Base-by-base conservation (phyloP, 164 flowering plant genomes). In the Saururus chinensis region DNA sequence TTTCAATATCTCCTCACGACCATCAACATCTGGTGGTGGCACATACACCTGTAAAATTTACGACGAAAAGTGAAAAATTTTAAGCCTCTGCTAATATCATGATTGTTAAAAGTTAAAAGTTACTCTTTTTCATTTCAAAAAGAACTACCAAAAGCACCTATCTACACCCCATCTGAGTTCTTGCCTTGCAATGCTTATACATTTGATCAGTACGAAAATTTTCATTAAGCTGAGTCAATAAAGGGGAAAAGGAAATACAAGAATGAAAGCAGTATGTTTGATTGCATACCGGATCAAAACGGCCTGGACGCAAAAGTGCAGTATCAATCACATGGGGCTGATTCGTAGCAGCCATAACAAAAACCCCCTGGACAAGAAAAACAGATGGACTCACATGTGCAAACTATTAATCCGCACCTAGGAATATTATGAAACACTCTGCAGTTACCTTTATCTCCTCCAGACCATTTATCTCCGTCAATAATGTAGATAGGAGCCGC, bases 401-500 rank as follows among this genome's bases (percentile, higher is more conserved):
- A 30, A 30, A 30, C 37, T 30, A 6, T 30, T 30, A 2, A 30
- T 30, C 37, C 2, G 37, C 2, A 6, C 2, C 37, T 30, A 30
- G 2, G 37, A 30, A n/a, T 6, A 30, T 30, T 2, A 30, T 2
- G 37, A 30, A 30, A 30, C 37, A 2, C 37, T 30, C 4, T 30
- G 37, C 37, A 30, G 2, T 30, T 30, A 88, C 99, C 61, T 85
- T 91, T 45, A 93, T 85, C 74, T 84, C 76, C 72, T 91, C 96
- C 49, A 95, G 69, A 60, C 99, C 97, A 80, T 90, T 97, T 95
- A 90, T 95, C 77, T 95, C 99, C 25, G 99, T 91, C 45, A 95
- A 80, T 76, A 95, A 70, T 17, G 96, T 95, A 58, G 97, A 84
- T 20, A 95, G 70, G 68, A 95, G 95, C 66, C 99, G 85, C 85